Evolutionary conservation across 345 rosid genomes (phyloP).

Genomic region (Eucalyptus brandiana): DNA sequence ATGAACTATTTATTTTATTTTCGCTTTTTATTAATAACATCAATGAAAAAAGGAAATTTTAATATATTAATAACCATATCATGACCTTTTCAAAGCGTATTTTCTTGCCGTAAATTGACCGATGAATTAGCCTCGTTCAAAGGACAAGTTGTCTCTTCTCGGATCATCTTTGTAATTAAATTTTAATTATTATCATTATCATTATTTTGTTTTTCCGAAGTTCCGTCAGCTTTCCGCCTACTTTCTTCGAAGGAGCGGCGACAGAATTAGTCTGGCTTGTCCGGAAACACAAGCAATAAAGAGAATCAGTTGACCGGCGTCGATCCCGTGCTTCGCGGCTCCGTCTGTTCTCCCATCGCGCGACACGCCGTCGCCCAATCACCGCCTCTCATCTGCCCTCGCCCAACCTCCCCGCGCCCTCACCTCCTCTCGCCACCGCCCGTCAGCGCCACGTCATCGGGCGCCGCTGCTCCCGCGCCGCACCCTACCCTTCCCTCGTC

Average conservation of each 20-base stretch:
- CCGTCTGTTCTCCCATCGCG: background rate
- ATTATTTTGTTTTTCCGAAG: background rate
- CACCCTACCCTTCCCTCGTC: background rate
- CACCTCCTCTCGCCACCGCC: background rate
- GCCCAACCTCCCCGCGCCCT: background rate
- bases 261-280: background rate
- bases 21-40: background rate
- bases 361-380: background rate
- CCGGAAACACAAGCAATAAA: background rate
- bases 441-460: background rate
- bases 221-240: background rate
- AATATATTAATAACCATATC: background rate
- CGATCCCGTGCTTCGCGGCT: background rate
- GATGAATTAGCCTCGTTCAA: background rate
- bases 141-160: background rate
- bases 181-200: background rate
- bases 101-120: background rate
- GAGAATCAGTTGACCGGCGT: background rate
- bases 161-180: background rate
- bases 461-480: background rate
- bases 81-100: background rate
- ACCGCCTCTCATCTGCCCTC: background rate
- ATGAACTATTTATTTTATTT: fast-evolving
- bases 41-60: background rate
- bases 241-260: background rate